These are phyloP conservation scores for Dalbergia cochinchinensis DNA, from an alignment of 306 rosid species.

Conservation along the genomic window DNA sequence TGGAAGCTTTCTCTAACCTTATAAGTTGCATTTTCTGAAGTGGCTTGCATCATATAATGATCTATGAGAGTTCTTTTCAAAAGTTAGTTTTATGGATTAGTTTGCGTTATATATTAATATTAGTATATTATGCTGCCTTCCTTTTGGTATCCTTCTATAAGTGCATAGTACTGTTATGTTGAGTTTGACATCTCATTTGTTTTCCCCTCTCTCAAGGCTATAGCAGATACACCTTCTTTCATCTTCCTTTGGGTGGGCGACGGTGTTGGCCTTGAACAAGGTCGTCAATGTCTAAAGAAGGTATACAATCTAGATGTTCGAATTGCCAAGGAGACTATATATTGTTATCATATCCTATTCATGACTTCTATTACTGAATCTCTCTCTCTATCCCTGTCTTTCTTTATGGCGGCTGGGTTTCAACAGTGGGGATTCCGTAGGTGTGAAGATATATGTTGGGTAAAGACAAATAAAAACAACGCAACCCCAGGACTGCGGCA, in stretches of 20 bases:
- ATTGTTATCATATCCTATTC: conserved; percentile 22
- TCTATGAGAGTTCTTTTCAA: not conserved
- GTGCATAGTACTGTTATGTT: conserved; percentile 28
- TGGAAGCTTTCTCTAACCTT: conserved; percentile 24
- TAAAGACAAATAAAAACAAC: conserved; percentile 92
- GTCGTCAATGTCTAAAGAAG: conserved; percentile 98
- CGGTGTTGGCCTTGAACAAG: conserved; percentile 99
- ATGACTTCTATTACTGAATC: conserved; percentile 18
- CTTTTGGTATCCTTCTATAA: conserved; percentile 25
- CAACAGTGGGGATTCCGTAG: conserved; percentile 99
- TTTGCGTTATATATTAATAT: not conserved
- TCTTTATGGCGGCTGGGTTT: conserved; percentile 42
- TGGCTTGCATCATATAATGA: conserved; percentile 23
- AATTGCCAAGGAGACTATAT: not conserved
- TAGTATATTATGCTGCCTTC: not conserved
- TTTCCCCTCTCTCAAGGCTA: conserved; percentile 66
- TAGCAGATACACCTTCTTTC: conserved; percentile 98
- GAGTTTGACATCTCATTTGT: conserved; percentile 46
- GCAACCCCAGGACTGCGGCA: conserved; percentile 94
- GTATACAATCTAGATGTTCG: conserved; percentile 51
- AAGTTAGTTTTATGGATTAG: conserved; percentile 24
- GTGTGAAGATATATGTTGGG: conserved; percentile 99
- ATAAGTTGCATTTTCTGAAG: conserved; percentile 29
- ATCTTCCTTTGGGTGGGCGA: conserved; percentile 99
- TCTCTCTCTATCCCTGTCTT: conserved; percentile 29